These are phyloP conservation scores for Craterostigma plantagineum DNA, from an alignment of 257 asterid genomes.

Conservation along the genomic window DNA sequence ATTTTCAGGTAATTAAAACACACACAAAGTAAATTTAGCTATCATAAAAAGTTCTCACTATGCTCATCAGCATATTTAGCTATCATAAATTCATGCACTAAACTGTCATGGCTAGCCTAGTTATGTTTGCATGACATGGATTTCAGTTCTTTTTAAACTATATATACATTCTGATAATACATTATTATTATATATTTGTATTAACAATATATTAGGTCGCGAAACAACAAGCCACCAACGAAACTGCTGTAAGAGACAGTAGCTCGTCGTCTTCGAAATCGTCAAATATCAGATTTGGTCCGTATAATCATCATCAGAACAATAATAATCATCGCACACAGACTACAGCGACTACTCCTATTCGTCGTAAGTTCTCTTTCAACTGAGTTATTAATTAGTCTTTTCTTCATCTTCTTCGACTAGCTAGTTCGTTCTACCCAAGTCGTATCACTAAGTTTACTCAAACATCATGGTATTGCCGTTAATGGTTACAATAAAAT, in stretches of 20 bases:
- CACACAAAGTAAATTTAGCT: too few species aligned
- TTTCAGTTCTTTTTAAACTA: too few species aligned
- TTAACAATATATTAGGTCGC: conserved; percentile 10
- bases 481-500: too few species aligned
- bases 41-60: too few species aligned
- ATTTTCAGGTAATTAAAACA: conserved; percentile 52
- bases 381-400: neutral
- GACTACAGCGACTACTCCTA: conserved; percentile 47
- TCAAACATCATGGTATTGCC: neutral
- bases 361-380: conserved; percentile 50
- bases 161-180: neutral
- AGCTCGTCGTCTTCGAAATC: conserved; percentile 45
- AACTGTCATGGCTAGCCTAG: too few species aligned
- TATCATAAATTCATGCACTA: too few species aligned
- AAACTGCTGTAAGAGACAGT: conserved; percentile 19
- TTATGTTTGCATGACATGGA: too few species aligned
- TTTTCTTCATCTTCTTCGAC: neutral
- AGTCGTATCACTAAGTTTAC: neutral
- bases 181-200: neutral
- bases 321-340: conserved; percentile 17
- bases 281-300: conserved; percentile 17
- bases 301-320: conserved; percentile 22
- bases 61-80: too few species aligned
- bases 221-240: conserved; percentile 25
- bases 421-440: neutral